Evolutionary conservation across 1,139 yeast genomes (phyloP).

Genomic region (Blastobotrys aristatus): DNA sequence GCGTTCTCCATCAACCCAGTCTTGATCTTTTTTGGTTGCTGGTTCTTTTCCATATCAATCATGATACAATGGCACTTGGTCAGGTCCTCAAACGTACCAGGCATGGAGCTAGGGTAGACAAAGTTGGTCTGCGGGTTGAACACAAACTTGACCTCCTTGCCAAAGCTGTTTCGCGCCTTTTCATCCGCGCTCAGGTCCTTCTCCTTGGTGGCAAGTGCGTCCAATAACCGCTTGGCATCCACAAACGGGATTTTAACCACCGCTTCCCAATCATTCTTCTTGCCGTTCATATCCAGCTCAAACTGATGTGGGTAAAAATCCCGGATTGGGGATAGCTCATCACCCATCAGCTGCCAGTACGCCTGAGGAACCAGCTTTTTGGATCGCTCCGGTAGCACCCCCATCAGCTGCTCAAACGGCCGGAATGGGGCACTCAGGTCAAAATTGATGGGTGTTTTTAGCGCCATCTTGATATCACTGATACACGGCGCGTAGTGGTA

Average conservation of each 20-base stretch:
- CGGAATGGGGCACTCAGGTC: constrained; percentile 72
- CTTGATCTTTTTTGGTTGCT: constrained; percentile 36
- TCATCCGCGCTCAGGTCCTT: constrained; percentile 63
- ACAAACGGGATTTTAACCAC: constrained; percentile 94
- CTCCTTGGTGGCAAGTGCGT: constrained; percentile 63
- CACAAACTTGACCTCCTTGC: constrained; percentile 59
- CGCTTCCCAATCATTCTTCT: constrained; percentile 97
- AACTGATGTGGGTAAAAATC: constrained; percentile 91
- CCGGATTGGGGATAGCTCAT: constrained; percentile 76
- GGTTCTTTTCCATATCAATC: constrained; percentile 43
- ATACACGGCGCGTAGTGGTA: constrained; percentile 93
- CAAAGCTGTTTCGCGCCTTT: constrained; percentile 64
- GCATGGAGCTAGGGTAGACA: constrained; percentile 71
- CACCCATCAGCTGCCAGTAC: constrained; percentile 83
- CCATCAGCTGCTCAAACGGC: constrained; percentile 97
- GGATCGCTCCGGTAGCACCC: constrained; percentile 93
- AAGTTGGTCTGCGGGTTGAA: constrained; percentile 73
- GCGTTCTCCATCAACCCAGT: constrained; percentile 64
- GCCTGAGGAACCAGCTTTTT: constrained; percentile 70
- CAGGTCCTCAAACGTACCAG: constrained; percentile 71
- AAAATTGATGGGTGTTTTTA: constrained; percentile 55
- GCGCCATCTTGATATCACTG: constrained; percentile 72
- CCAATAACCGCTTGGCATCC: constrained; percentile 69
- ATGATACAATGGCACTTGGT: constrained; percentile 76
- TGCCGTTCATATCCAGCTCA: constrained; percentile 87